Base-by-base conservation (phyloP, 208 protist species). In the Trypanosoma theileri region DNA sequence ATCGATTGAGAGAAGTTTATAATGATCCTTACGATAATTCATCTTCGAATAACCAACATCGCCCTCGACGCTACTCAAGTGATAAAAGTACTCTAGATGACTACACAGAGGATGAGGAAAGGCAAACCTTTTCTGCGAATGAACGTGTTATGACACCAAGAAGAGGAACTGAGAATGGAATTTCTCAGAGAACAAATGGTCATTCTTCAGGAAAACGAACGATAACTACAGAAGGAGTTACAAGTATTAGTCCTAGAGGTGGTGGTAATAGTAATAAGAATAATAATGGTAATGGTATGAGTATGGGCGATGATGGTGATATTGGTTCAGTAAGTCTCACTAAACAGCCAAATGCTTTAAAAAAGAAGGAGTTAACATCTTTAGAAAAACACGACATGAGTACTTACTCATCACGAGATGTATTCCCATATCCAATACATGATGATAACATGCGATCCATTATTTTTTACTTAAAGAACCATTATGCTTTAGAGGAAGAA, bases 391-490 rank as follows among this genome's bases (percentile, higher is more conserved):
- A 56, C 6, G 11, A 42, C 0, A 22, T n/a, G 28, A n/a, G 13
- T 48, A n/a, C 44, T 48, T 17, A 48, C 19, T 42, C 8, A 19
- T 54, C 60, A 14, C 11, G 16, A 22, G 48, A 21, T 51, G 44
- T 66, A 21, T 74, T 74, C 68, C 69, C 69, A 9, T 74, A 62
- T 45, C 54, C 59, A 22, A 40, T 54, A 17, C 79, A 87, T 58
- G 68, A 71, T 2, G 74, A 73, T n/a, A 87, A 85, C 56, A 45
- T 91, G 45, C 54, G 56, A n/a, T 57, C 73, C 42, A 79, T 91
- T 17, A 69, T 80, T 45, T 60, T 46, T 22, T 94, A 94, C 63
- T 60, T 91, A 17, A 91, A 94, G 55, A 70, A 91, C 59, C 74
- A 89, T 70, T 91, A 90, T 65, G 88, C 85, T 8, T 71, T 79